phyloP scores from a whole-genome alignment of 352 stramenopile genomes.

The Globisporangium ultimum region DNA sequence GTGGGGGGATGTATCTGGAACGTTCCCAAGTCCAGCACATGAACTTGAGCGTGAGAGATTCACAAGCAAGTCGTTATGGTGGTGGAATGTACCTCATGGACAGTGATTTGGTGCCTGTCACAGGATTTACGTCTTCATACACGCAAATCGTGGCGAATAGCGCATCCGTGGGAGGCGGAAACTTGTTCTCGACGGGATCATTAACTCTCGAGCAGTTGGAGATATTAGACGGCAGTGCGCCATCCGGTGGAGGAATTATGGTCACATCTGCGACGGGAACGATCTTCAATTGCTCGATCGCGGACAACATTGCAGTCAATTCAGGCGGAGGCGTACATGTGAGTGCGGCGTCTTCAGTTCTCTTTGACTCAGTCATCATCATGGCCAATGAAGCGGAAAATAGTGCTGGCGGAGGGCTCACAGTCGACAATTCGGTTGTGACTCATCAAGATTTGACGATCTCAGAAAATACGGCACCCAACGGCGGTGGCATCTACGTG shows the following conservation, averaged over 20 bases:
- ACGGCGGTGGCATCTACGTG: conserved; percentile 25
- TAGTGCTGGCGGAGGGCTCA: conserved; percentile 23
- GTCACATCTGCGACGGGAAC: neutral
- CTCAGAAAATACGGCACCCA: conserved; percentile 18
- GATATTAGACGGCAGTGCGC: conserved; percentile 1
- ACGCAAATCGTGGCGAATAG: conserved; percentile 5
- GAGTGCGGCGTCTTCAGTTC: neutral
- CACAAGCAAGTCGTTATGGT: conserved; percentile 17
- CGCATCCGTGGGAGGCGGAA: conserved; percentile 12
- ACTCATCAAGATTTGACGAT: conserved; percentile 23
- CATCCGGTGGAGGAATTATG: conserved; percentile 21
- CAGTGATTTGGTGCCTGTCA: conserved; percentile 11
- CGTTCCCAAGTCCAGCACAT: conserved; percentile 20
- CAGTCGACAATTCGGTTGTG: conserved; percentile 16
- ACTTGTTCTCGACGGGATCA: conserved; percentile 4
- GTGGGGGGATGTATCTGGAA: conserved; percentile 31
- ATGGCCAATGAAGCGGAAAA: conserved; percentile 5
- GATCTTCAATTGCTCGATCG: neutral
- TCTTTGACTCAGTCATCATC: conserved; percentile 1
- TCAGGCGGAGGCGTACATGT: conserved; percentile 9
- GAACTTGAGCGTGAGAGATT: conserved; percentile 23
- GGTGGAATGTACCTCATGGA: conserved; percentile 32
- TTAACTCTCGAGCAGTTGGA: conserved; percentile 2
- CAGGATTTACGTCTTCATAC: neutral
- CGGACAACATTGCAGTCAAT: conserved; percentile 2